These are phyloP conservation scores for Albizia julibrissin DNA, from an alignment of 306 rosid genomes.

Conservation along the genomic window DNA sequence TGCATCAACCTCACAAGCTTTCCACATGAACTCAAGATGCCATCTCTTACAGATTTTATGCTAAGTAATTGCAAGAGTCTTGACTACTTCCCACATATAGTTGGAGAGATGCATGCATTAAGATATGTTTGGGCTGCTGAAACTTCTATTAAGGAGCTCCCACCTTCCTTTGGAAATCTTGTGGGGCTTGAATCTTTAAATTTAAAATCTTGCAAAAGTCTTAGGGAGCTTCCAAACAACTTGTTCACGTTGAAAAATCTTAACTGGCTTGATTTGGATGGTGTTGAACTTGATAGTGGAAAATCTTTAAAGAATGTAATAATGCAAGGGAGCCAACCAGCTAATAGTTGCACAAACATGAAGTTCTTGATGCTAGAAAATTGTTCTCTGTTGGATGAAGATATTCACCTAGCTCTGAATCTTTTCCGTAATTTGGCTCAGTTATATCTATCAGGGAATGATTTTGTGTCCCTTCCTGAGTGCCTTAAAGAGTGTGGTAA, in stretches of 20 bases:
- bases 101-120: not conserved
- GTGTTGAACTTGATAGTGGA: not conserved
- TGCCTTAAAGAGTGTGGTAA: not conserved
- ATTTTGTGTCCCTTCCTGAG: not conserved
- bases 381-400: not conserved
- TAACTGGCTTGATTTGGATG: not conserved
- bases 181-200: not conserved
- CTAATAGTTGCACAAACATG: not conserved
- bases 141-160: conserved; percentile 10
- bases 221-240: not conserved
- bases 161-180: conserved; percentile 17
- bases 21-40: not conserved
- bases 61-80: not conserved
- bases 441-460: not conserved
- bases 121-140: not conserved
- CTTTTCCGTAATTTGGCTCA: not conserved
- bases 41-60: not conserved
- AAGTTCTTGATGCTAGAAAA: not conserved
- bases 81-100: conserved; percentile 22
- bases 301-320: not conserved
- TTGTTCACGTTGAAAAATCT: not conserved
- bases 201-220: too few species aligned
- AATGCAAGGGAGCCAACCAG: not conserved
- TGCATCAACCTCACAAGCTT: not conserved
- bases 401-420: not conserved